Percentiles rank a stretch among this genome's conserved stretches.
Conservation (phyloP, 306 rosid genomes). For the Astragalus membranaceus region DNA sequence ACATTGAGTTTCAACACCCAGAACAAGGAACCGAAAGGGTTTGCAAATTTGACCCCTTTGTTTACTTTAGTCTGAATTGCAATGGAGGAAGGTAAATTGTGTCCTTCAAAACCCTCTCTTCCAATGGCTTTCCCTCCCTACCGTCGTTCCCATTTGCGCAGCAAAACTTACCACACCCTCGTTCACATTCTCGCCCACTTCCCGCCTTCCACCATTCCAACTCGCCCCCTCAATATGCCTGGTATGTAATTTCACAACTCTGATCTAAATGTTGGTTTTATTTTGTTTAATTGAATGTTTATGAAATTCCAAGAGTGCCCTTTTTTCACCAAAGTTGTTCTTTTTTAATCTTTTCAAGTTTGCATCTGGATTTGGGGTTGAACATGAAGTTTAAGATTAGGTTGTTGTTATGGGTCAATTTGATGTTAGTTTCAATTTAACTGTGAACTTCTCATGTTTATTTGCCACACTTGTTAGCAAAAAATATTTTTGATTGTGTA, state of each 20-base stretch:
- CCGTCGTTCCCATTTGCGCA: constrained; percentile 43
- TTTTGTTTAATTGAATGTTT: background rate
- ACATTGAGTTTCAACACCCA: too few species aligned
- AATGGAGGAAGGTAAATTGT: constrained; percentile 32
- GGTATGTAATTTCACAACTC: constrained; percentile 11
- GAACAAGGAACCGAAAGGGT: too few species aligned
- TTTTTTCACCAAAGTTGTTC: background rate
- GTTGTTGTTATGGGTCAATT: too few species aligned
- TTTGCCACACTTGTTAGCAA: background rate
- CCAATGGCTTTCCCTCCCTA: constrained; percentile 30
- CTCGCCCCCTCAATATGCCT: constrained; percentile 14
- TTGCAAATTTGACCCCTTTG: background rate
- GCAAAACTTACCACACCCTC: constrained; percentile 43
- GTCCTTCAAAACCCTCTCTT: constrained; percentile 11
- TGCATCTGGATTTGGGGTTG: background rate
- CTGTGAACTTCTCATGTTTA: background rate
- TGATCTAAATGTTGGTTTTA: background rate
- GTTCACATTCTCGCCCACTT: constrained; percentile 31
- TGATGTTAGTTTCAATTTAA: background rate
- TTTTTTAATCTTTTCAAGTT: background rate
- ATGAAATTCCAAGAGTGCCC: background rate
- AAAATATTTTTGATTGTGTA: background rate
- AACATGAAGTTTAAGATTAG: too few species aligned
- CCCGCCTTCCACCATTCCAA: constrained; percentile 7
- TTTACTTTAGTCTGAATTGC: background rate